Evolutionary conservation across 1,139 yeast genomes (phyloP).

Genomic region (Suhomyces coccinellae): DNA sequence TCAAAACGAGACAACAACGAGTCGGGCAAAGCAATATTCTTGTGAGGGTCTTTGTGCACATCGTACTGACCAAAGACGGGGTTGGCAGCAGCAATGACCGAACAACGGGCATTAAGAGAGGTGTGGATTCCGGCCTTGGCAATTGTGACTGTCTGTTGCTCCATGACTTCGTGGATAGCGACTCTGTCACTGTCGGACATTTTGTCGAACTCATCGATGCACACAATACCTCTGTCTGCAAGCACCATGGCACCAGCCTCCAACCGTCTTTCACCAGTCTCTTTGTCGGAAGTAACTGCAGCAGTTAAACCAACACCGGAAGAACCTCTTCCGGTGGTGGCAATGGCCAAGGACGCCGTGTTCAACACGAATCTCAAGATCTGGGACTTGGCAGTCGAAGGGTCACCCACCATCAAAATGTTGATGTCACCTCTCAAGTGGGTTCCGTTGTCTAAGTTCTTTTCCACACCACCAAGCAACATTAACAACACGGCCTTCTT

Average conservation of each 20-base stretch:
- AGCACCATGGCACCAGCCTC: slow-evolving; percentile 99
- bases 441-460: slow-evolving; percentile 91
- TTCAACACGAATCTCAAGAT: slow-evolving; percentile 89
- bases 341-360: slow-evolving; percentile 93
- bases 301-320: slow-evolving; percentile 99
- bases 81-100: slow-evolving; percentile 97
- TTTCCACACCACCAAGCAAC: slow-evolving; percentile 93
- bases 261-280: slow-evolving; percentile 92
- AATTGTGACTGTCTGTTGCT: slow-evolving; percentile 97
- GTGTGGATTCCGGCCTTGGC: slow-evolving; percentile 99
- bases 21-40: slow-evolving; percentile 95
- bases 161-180: slow-evolving; percentile 99
- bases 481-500: slow-evolving; percentile 88
- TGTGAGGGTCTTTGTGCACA: slow-evolving; percentile 93
- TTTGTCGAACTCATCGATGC: slow-evolving; percentile 98
- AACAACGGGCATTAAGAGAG: slow-evolving; percentile 93
- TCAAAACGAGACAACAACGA: slow-evolving; percentile 96
- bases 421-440: slow-evolving; percentile 98
- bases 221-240: slow-evolving; percentile 95
- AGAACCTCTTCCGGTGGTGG: slow-evolving; percentile 98
- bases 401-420: slow-evolving; percentile 96
- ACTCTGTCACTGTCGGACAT: slow-evolving; percentile 97
- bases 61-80: slow-evolving; percentile 98
- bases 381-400: slow-evolving; percentile 97
- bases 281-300: slow-evolving; percentile 94